Conservation (phyloP, 768 basidiomycete genomes). For the Russula sp. region DNA sequence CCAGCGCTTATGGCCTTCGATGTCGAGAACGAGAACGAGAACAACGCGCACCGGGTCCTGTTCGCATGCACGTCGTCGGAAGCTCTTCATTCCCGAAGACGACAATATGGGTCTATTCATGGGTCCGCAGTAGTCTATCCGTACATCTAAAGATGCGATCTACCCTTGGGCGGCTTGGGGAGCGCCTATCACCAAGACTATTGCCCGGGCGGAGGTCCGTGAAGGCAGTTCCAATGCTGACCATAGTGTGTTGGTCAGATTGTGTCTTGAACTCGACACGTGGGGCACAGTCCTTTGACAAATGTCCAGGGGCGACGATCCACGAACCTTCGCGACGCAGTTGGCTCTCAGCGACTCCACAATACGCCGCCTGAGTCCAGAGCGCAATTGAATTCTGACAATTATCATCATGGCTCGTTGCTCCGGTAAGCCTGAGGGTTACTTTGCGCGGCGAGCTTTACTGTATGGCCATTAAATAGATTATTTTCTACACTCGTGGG, state of each 20-base stretch:
- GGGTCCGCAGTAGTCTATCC: background rate
- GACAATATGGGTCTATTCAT: background rate
- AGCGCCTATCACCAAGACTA: background rate
- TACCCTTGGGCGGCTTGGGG: background rate
- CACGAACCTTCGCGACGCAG: background rate
- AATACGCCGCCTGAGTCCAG: background rate
- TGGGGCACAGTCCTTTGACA: background rate
- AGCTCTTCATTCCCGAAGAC: background rate
- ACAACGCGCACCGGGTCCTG: background rate
- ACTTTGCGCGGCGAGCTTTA: background rate
- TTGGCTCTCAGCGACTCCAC: background rate
- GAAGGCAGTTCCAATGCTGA: too few relatives aligned
- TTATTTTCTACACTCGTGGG: background rate
- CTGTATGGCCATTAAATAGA: background rate
- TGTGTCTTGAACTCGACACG: background rate
- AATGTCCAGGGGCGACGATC: background rate
- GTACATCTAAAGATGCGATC: background rate
- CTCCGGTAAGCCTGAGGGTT: background rate
- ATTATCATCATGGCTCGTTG: background rate
- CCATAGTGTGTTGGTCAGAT: background rate
- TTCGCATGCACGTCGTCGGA: background rate
- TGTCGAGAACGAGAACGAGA: background rate
- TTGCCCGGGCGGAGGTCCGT: background rate
- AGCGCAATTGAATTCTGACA: background rate
- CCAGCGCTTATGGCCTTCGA: too few relatives aligned